These are phyloP conservation scores for Saccharomyces hybrid DNA, from an alignment of 1,139 yeast genomes.

Conservation along the genomic window DNA sequence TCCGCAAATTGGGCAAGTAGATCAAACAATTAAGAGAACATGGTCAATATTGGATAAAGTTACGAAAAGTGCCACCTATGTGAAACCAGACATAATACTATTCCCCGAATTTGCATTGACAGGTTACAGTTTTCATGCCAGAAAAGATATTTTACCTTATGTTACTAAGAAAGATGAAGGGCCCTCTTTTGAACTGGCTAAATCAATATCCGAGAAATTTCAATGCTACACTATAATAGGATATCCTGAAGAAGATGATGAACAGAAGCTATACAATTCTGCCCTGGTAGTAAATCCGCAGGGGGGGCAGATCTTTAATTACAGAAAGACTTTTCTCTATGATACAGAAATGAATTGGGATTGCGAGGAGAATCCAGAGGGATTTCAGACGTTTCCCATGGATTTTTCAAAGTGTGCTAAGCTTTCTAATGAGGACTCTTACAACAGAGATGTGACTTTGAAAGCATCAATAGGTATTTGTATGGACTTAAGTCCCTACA, in stretches of 20 bases:
- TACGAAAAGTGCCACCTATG: constrained; percentile 10
- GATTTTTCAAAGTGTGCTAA: constrained; percentile 12
- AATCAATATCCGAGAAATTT: constrained; percentile 41
- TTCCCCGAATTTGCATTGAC: constrained; percentile 83
- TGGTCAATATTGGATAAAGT: constrained; percentile 25
- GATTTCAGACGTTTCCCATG: constrained; percentile 37
- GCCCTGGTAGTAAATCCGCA: constrained; percentile 55
- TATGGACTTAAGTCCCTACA: constrained; percentile 88
- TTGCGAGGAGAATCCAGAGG: constrained; percentile 57
- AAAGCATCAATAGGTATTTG: constrained; percentile 74
- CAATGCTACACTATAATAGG: constrained; percentile 73
- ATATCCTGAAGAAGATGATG: constrained; percentile 53
- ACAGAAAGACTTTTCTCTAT: constrained; percentile 72
- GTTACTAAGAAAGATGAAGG: constrained; percentile 43
- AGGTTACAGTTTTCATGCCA: constrained; percentile 63
- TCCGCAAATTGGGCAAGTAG: constrained; percentile 55
- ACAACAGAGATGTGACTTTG: constrained; percentile 25
- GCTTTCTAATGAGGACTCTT: constrained; percentile 1
- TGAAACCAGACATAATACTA: constrained; percentile 54
- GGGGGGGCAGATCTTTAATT: constrained; percentile 58
- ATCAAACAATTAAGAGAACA: constrained; percentile 48
- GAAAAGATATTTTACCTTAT: constrained; percentile 51
- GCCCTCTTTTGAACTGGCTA: constrained; percentile 51
- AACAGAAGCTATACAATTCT: constrained; percentile 52
- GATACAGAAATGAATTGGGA: constrained; percentile 82